Base-by-base conservation (phyloP, 192 early-diverging fungal species). In the Backusella westeae region DNA sequence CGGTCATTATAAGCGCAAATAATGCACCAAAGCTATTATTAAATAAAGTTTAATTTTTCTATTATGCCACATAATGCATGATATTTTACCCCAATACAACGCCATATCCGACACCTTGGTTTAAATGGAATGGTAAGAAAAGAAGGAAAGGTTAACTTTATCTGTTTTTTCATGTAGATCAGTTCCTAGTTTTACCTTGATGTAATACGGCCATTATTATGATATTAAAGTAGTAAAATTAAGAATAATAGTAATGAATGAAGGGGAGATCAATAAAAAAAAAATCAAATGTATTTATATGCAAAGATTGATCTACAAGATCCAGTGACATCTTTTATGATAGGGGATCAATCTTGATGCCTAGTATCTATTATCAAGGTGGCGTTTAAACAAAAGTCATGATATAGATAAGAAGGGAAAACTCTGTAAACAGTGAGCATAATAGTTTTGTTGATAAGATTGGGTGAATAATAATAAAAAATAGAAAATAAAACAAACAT, bases 1-100 rank as follows among this genome's bases (percentile, higher is more conserved):
- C 32, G 3, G 89, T 90, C 87, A 93, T 93, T n/a, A 72, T 73
- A 19, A 78, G 26, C 36, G 77, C 65, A 78, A 68, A 76, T 23
- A 76, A 6, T n/a, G 75, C 75, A 34, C 75, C 75, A 69, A 76
- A 52, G 0, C 75, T 76, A 53, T 34, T 39, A 67, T 42, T 36
- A 63, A 56, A 63, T 34, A 38, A 34, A 63, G 19, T 29, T 17
- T 44, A 56, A 73, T 59, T 15, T 12, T 36, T 59, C 56, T 63
- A 59, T 59, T 53, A 35, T 73, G n/a, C 44, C 35, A 32, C 41
- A 26, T 67, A 15, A 35, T 63, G 14, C n/a, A 6, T 49, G 19
- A 1, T 67, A 19, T n/a, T 17, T 19, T 69, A 56, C 66, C 77
- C 77, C n/a, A 78, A 42, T n/a, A 78, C 77, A 17, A 78, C 72